Base-by-base conservation (phyloP, 257 asterid genomes). In the Salvia rosmarinus region DNA sequence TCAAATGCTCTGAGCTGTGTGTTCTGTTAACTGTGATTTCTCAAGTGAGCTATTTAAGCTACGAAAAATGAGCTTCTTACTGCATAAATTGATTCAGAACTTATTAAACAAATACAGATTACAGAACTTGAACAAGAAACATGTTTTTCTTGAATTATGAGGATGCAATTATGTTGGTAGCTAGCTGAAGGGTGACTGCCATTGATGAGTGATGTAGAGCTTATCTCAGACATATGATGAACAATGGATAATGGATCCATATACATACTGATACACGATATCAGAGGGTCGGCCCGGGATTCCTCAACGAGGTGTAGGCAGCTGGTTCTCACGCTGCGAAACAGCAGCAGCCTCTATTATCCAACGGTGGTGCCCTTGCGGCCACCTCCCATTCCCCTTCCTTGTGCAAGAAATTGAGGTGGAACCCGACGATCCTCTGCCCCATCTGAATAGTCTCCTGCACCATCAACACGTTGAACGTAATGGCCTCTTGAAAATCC, bases 371-470 rank as follows among this genome's bases (percentile, higher is more conserved):
- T 86, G 47, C 98, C 98, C 0, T 71, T 19, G 84, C 73, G 37
- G 76, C 86, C 55, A 71, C 58, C 78, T 82, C 61, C 98, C 99
- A 95, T 46, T 73, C 68, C 7, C 93, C 90, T 1, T 55, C 57
- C 37, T 40, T 81, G 21, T 83, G 74, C 80, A 81, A 66, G 70
- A 71, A 67, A 51, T 88, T 94, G 4, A 95, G 85, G 76, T 82
- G 99, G 42, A 95, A 95, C 34, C 75, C 32, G 2, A 80, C 64
- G 57, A 95, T 71, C 77, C 98, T 58, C 79, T 95, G 99, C n/a
- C 99, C 99, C 98, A 95, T 84, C 12, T 89, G 99, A 44, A 95
- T 87, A 4, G 99, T 97, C 79, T 95, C 99, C 84, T 95, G 98
- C 79, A 95, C 80, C 69, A 85, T 77, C 84, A 95, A 70, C 19